Conservation (phyloP, 345 rosid genomes). For the Garcia nutans region DNA sequence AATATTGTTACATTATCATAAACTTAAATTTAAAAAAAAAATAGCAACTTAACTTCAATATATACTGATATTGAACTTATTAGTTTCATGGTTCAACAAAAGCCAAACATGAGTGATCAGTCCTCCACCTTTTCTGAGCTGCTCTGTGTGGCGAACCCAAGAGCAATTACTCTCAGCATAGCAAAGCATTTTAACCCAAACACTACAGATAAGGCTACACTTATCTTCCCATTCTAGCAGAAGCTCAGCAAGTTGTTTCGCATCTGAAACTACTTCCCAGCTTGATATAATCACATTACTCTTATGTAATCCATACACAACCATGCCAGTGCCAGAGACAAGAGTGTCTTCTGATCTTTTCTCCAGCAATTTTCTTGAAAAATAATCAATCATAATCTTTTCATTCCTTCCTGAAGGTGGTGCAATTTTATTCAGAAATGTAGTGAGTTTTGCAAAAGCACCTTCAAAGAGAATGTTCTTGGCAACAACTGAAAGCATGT, state of each 20-base stretch:
- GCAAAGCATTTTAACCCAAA: conserved; percentile 16
- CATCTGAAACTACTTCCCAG: conserved; percentile 12
- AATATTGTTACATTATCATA: no score
- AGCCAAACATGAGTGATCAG: conserved; percentile 24
- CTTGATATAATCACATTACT: not conserved
- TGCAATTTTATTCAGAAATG: not conserved
- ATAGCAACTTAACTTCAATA: not conserved
- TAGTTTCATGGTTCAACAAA: conserved; percentile 16
- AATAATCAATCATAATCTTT: not conserved
- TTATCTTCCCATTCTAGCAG: conserved; percentile 3
- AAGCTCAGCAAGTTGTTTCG: conserved; percentile 8
- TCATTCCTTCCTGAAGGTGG: no score
- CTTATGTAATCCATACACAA: no score
- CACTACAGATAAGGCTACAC: not conserved
- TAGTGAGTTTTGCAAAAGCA: not conserved
- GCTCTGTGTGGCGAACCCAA: conserved; percentile 11
- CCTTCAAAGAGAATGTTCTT: conserved; percentile 5
- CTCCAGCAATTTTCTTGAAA: not conserved
- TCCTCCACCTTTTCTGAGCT: conserved; percentile 17
- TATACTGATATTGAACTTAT: conserved; percentile 14
- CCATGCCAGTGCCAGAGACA: not conserved
- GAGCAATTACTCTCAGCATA: conserved; percentile 16
- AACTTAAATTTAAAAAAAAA: not conserved
- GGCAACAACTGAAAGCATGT: conserved; percentile 7
- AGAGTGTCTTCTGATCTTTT: not conserved